Conservation (phyloP, 768 basidiomycete species). For the Macrolepiota fuliginosa region DNA sequence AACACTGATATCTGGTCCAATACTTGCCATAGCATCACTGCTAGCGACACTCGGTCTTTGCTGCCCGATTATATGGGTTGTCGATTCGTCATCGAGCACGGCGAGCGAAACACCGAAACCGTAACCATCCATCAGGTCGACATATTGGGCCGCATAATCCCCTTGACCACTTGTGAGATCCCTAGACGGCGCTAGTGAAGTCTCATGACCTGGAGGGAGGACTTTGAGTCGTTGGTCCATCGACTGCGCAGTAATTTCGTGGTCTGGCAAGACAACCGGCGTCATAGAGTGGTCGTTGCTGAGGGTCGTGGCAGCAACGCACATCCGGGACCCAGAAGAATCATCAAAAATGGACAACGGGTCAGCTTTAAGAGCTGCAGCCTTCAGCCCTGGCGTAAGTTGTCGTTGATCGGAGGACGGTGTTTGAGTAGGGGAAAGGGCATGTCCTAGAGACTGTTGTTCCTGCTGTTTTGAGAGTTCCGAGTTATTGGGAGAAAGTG, state of each 20-base stretch:
- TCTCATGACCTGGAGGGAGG: neutral
- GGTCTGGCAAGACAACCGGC: neutral
- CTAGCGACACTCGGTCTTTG: neutral
- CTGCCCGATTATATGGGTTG: neutral
- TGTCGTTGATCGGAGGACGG: neutral
- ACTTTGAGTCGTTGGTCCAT: neutral
- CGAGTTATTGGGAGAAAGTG: neutral
- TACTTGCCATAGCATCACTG: neutral
- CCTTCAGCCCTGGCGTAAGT: neutral
- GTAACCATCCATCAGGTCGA: slow-evolving; percentile 4
- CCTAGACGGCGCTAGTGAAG: neutral
- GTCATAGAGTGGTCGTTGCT: neutral
- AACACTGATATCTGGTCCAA: neutral
- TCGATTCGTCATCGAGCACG: neutral
- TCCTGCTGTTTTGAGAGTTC: slow-evolving; percentile 1
- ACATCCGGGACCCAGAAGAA: neutral
- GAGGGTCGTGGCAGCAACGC: neutral
- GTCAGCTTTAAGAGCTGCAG: neutral
- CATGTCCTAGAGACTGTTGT: neutral
- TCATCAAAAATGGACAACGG: neutral
- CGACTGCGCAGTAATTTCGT: neutral
- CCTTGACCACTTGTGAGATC: neutral
- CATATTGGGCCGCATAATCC: slow-evolving; percentile 4
- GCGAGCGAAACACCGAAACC: slow-evolving; percentile 3
- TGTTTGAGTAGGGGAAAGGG: neutral